Conservation (phyloP, 2,329 filamentous ascomycete species). For the Colletotrichum truncatum region DNA sequence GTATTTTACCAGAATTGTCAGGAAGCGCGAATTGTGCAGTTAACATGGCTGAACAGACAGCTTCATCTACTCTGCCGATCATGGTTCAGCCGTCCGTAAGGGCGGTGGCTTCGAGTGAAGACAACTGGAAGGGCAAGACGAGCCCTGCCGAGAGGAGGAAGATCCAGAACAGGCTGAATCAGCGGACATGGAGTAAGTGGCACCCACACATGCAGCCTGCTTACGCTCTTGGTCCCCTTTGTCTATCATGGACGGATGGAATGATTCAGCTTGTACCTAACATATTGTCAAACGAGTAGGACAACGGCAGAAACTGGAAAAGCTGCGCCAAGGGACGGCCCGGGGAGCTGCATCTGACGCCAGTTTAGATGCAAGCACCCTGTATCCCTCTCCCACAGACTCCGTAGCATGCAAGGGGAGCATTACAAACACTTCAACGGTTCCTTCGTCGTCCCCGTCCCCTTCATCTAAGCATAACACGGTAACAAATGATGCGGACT, state of each 20-base stretch:
- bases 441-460: not conserved
- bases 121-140: slow-evolving; percentile 46
- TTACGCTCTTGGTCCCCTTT: not conserved
- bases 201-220: slow-evolving; percentile 14
- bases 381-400: not conserved
- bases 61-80: not conserved
- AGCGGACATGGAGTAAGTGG: slow-evolving; percentile 28
- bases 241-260: not conserved
- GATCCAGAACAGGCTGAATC: slow-evolving; percentile 28
- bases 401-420: not conserved
- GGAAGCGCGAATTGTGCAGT: not conserved
- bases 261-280: slow-evolving; percentile 4
- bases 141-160: slow-evolving; percentile 34
- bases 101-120: slow-evolving; percentile 12
- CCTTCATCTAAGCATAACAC: not conserved
- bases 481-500: not conserved
- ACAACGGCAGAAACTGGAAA: slow-evolving; percentile 14
- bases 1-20: not conserved
- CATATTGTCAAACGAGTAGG: not conserved
- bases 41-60: not conserved
- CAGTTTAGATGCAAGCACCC: not conserved
- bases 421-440: too few relatives aligned
- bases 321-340: not conserved
- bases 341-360: not conserved
- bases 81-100: not conserved